Conservation (phyloP, 306 rosid genomes). For the Vachellia pachyceras region DNA sequence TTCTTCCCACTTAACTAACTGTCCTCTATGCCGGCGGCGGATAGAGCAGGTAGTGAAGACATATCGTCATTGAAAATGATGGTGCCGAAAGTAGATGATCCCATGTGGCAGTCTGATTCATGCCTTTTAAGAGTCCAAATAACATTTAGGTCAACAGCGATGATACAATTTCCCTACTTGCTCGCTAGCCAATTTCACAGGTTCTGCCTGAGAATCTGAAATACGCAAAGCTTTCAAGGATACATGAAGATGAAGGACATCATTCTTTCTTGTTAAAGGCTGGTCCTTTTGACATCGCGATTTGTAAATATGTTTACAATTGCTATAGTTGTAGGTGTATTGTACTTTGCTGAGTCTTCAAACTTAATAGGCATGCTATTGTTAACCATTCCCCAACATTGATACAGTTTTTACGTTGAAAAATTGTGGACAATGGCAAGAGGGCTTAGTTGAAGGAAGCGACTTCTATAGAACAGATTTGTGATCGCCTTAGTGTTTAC, state of each 20-base stretch:
- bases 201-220: conserved; percentile 37
- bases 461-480: background rate
- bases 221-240: conserved; percentile 12
- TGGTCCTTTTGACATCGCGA: conserved; percentile 37
- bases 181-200: conserved; percentile 22
- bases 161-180: conserved; percentile 12
- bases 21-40: conserved; percentile 93
- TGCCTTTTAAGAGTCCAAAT: conserved; percentile 24
- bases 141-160: conserved; percentile 31
- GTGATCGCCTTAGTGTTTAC: background rate
- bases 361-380: conserved; percentile 5
- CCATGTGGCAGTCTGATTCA: conserved; percentile 10
- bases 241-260: background rate
- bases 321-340: conserved; percentile 6
- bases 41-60: conserved; percentile 88
- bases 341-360: background rate
- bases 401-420: background rate
- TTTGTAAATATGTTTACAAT: conserved; percentile 46
- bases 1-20: conserved; percentile 81
- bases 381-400: background rate
- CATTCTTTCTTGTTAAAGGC: background rate
- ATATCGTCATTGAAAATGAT: conserved; percentile 72
- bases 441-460: background rate
- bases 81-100: conserved; percentile 22
- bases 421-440: background rate